phyloP scores from a whole-genome alignment of 371 early-diverging fungal species.

The Mucor piriformis region DNA sequence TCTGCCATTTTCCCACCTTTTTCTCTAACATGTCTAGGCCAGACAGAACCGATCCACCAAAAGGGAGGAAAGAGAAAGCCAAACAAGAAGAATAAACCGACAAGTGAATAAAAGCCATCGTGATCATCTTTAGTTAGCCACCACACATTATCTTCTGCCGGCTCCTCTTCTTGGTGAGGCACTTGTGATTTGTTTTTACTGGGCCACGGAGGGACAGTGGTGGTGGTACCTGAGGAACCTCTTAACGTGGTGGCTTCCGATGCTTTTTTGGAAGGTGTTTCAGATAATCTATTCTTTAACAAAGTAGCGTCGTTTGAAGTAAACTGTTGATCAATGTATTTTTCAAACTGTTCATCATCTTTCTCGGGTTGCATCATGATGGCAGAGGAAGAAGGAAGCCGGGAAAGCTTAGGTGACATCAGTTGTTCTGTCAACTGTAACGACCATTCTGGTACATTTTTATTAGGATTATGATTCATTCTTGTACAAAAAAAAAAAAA shows the following conservation, averaged over 20 bases:
- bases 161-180: background rate
- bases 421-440: conserved; percentile 25
- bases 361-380: conserved; percentile 7
- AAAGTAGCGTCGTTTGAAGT: conserved; percentile 5
- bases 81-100: conserved; percentile 42
- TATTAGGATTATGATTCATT: conserved; percentile 5
- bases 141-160: conserved; percentile 21
- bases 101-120: conserved; percentile 40
- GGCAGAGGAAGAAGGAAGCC: conserved; percentile 4
- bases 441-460: conserved; percentile 19
- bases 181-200: too few species aligned
- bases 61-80: conserved; percentile 48
- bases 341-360: conserved; percentile 14
- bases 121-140: conserved; percentile 35
- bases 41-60: conserved; percentile 52
- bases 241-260: conserved; percentile 5
- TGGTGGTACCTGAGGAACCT: background rate
- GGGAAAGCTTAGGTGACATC: conserved; percentile 4
- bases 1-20: conserved; percentile 48
- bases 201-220: background rate
- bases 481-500: too few species aligned
- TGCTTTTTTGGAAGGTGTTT: conserved; percentile 2
- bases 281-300: conserved; percentile 17
- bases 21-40: conserved; percentile 34
- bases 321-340: conserved; percentile 18